Conservation (phyloP, 148 eudicot species). For the Diospyros lotus region DNA sequence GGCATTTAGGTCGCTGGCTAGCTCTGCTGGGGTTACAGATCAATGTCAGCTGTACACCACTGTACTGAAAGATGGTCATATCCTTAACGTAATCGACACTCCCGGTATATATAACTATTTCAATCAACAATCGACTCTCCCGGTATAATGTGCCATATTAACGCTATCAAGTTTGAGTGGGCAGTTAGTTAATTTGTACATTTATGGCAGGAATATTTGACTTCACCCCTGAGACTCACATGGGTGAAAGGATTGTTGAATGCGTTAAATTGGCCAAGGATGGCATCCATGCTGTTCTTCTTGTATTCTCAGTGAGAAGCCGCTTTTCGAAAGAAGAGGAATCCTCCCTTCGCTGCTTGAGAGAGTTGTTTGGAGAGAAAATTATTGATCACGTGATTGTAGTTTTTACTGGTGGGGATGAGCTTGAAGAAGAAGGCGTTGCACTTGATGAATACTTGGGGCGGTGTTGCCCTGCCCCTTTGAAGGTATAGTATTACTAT, state of each 20-base stretch:
- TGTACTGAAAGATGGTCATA: constrained; percentile 60
- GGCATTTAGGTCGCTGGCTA: constrained; percentile 54
- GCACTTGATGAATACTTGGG: constrained; percentile 62
- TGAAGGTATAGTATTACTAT: constrained; percentile 38
- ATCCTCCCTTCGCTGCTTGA: constrained; percentile 50
- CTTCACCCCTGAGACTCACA: constrained; percentile 43
- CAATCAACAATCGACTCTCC: not conserved
- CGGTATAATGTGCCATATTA: not conserved
- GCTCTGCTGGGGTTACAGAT: constrained; percentile 67
- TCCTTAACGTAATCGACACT: constrained; percentile 79
- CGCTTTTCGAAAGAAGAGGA: constrained; percentile 68
- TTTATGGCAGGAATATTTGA: constrained; percentile 64
- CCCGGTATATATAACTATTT: constrained; percentile 39
- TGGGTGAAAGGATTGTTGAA: constrained; percentile 68
- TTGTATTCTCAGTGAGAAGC: constrained; percentile 59
- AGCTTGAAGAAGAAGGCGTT: constrained; percentile 62
- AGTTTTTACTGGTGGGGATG: constrained; percentile 83
- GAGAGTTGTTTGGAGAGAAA: constrained; percentile 59
- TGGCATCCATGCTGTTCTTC: constrained; percentile 75
- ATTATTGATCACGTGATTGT: constrained; percentile 75
- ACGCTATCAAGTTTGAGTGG: not conserved
- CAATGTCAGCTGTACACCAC: constrained; percentile 67
- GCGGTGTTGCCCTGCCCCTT: constrained; percentile 50
- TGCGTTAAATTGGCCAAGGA: constrained; percentile 80
- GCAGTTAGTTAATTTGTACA: not conserved